These are phyloP conservation scores for Ceratobasidium sp. DNA, from an alignment of 1,284 basidiomycete species.

Conservation along the genomic window DNA sequence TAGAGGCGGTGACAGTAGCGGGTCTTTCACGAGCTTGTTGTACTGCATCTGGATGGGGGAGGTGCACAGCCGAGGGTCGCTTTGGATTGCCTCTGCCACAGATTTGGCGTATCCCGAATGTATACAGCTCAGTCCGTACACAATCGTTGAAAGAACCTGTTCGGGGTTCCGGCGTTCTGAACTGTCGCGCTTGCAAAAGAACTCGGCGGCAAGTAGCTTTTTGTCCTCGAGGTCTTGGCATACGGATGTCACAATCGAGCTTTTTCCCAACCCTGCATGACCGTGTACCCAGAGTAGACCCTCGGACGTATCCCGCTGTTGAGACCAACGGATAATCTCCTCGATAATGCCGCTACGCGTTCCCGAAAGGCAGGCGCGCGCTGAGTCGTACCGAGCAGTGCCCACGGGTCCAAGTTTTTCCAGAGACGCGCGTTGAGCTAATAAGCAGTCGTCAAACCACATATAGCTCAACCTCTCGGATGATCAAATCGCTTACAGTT, in stretches of 20 bases:
- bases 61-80: not conserved
- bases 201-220: not conserved
- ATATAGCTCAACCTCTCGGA: not conserved
- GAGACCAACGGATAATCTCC: not conserved
- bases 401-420: not conserved
- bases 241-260: conserved; percentile 10
- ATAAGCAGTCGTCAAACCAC: too few species aligned
- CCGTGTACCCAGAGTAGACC: conserved; percentile 20
- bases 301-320: not conserved
- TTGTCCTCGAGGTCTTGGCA: not conserved
- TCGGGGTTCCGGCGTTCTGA: conserved; percentile 8
- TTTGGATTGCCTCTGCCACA: not conserved
- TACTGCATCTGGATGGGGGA: not conserved
- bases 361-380: not conserved
- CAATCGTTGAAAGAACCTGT: conserved; percentile 7
- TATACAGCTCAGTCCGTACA: not conserved
- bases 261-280: conserved; percentile 31
- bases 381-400: not conserved
- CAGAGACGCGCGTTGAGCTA: not conserved
- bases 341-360: not conserved
- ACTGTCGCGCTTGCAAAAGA: conserved; percentile 39
- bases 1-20: not conserved
- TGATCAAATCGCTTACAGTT: not conserved
- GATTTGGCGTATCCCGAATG: not conserved
- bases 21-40: not conserved